Percentiles rank a stretch among this genome's conserved stretches.
Evolutionary conservation across 345 rosid species (phyloP).

Genomic region (Erucastrum elatum): DNA sequence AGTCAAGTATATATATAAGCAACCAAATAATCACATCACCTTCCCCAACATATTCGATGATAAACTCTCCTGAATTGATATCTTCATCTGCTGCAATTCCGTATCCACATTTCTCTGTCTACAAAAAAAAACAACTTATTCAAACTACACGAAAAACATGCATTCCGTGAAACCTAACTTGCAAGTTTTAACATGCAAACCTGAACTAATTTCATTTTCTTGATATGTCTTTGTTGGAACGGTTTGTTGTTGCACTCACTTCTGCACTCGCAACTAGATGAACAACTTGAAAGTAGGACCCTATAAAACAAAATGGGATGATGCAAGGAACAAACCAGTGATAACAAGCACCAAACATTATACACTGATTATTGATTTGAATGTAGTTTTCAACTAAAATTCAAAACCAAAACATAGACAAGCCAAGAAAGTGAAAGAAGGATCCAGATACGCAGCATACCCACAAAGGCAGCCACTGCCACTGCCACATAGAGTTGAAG

Average conservation of each 20-base stretch:
- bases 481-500: conserved; percentile 57
- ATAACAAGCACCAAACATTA: not conserved
- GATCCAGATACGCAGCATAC: conserved; percentile 46
- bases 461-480: conserved; percentile 75
- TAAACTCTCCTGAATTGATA: conserved; percentile 80
- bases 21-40: conserved; percentile 47
- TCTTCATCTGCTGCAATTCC: conserved; percentile 93
- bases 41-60: conserved; percentile 96
- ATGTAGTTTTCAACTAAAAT: not conserved
- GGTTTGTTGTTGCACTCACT: conserved; percentile 81
- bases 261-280: conserved; percentile 82
- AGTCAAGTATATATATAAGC: not conserved
- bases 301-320: conserved; percentile 37
- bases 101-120: conserved; percentile 97
- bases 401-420: not conserved
- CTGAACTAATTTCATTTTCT: conserved; percentile 89
- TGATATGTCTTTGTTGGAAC: conserved; percentile 77
- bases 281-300: conserved; percentile 88
- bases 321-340: not conserved
- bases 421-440: not conserved
- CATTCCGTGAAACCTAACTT: not conserved
- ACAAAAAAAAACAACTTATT: conserved; percentile 44
- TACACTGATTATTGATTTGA: not conserved
- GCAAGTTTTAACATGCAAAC: conserved; percentile 32
- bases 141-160: too few species aligned